Conservation (phyloP, 2,329 filamentous ascomycete genomes). For the Monosporascus sp. region DNA sequence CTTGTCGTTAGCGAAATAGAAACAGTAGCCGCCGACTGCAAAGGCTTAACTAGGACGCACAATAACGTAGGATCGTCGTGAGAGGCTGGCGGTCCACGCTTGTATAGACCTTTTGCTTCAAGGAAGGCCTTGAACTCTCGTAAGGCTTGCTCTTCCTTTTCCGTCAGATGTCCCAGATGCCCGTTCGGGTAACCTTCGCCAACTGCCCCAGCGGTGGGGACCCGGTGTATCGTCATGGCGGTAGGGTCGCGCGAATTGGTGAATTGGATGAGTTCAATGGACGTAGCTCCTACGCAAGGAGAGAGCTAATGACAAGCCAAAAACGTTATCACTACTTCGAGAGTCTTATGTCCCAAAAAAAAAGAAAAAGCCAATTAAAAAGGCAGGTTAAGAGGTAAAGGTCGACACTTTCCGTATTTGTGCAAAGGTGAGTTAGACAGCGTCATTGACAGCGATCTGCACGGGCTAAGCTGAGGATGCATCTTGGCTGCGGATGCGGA, state of each 20-base stretch:
- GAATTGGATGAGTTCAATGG: neutral
- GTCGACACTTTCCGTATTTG: too few relatives aligned
- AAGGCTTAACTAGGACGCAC: slow-evolving; percentile 38
- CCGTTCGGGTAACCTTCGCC: slow-evolving; percentile 61
- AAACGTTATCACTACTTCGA: too few relatives aligned
- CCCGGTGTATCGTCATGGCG: slow-evolving; percentile 20
- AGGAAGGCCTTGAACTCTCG: slow-evolving; percentile 66
- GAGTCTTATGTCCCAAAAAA: too few relatives aligned
- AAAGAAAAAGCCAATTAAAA: too few relatives aligned
- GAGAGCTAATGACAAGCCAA: too few relatives aligned
- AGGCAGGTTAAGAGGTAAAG: too few relatives aligned
- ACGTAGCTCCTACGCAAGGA: too few relatives aligned
- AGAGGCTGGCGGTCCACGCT: slow-evolving; percentile 49
- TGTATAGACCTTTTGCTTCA: slow-evolving; percentile 60
- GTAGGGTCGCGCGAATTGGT: slow-evolving; percentile 1
- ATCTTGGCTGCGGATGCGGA: too few relatives aligned
- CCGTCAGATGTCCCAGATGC: slow-evolving; percentile 73
- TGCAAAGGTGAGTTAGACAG: too few relatives aligned
- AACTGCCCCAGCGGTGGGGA: slow-evolving; percentile 26
- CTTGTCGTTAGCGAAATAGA: slow-evolving; percentile 5
- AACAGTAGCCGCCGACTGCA: slow-evolving; percentile 1
- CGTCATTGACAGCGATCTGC: too few relatives aligned
- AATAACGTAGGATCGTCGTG: slow-evolving; percentile 71
- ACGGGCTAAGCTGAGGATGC: too few relatives aligned
- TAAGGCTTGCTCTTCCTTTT: slow-evolving; percentile 62